phyloP scores from a whole-genome alignment of 2,329 filamentous ascomycete species.

The Achaetomium macrosporum region DNA sequence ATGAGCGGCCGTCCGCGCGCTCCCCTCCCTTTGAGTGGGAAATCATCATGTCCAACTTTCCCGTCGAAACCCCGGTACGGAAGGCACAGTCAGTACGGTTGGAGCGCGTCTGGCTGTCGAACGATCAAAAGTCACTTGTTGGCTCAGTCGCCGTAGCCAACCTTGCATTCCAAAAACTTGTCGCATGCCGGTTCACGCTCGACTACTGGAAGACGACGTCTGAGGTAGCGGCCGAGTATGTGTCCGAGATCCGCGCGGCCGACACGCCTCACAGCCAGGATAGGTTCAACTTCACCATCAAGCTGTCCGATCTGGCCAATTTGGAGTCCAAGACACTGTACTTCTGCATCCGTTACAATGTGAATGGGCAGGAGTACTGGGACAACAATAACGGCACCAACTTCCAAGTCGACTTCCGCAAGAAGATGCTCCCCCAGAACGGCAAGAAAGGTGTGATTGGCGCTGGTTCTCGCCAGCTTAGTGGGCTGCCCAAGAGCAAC shows the following conservation, averaged over 20 bases:
- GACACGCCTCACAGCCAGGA: slow-evolving; percentile 64
- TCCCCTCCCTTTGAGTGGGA: slow-evolving; percentile 73
- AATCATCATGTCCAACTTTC: slow-evolving; percentile 78
- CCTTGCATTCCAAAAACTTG: slow-evolving; percentile 78
- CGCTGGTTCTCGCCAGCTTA: slow-evolving; percentile 44
- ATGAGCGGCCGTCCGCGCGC: slow-evolving; percentile 38
- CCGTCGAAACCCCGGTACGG: slow-evolving; percentile 57
- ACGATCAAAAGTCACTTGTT: slow-evolving; percentile 79
- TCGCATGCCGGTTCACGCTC: slow-evolving; percentile 89
- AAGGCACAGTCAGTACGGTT: slow-evolving; percentile 65
- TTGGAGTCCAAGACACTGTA: slow-evolving; percentile 89
- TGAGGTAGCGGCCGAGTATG: slow-evolving; percentile 85
- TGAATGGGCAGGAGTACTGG: slow-evolving; percentile 84
- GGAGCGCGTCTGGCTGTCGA: slow-evolving; percentile 80
- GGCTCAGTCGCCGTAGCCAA: slow-evolving; percentile 83
- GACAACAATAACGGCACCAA: slow-evolving; percentile 86
- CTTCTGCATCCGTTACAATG: slow-evolving; percentile 83
- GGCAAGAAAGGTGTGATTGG: slow-evolving; percentile 50
- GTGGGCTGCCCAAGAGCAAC: slow-evolving; percentile 62
- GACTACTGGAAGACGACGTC: slow-evolving; percentile 99
- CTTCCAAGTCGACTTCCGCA: slow-evolving; percentile 90
- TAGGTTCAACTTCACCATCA: slow-evolving; percentile 90
- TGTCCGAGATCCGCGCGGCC: slow-evolving; percentile 66
- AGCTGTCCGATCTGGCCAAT: slow-evolving; percentile 83
- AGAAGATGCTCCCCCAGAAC: slow-evolving; percentile 62